phyloP scores from a whole-genome alignment of 345 rosid species.

The Noccaea bulbosa region DNA sequence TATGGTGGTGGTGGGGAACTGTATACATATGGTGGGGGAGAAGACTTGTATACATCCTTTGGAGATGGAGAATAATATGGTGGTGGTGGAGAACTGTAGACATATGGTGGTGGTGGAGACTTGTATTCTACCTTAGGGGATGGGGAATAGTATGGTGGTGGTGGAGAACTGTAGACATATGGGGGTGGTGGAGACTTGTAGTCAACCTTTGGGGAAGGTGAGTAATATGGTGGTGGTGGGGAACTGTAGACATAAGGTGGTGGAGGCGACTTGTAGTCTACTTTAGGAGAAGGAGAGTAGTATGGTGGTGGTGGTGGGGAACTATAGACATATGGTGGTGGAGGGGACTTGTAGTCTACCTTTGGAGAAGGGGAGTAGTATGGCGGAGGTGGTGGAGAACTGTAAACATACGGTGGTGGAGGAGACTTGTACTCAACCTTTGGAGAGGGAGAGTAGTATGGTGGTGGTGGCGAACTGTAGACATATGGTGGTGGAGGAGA shows the following conservation, averaged over 20 bases:
- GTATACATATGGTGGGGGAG: too few relatives aligned
- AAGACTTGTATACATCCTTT: too few relatives aligned
- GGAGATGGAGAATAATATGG: too few relatives aligned
- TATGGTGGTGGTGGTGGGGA: constrained; percentile 33
- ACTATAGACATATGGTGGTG: constrained; percentile 23
- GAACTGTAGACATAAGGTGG: constrained; percentile 24
- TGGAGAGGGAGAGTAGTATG: constrained; percentile 19
- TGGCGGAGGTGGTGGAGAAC: constrained; percentile 20
- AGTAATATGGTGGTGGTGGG: constrained; percentile 33
- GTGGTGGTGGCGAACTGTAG: constrained; percentile 28
- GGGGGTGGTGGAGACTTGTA: constrained; percentile 36
- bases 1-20: too few relatives aligned
- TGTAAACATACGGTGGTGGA: constrained; percentile 27
- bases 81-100: too few relatives aligned
- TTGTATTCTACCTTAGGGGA: too few relatives aligned
- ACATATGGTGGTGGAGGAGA: constrained; percentile 33
- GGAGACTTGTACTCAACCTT: constrained; percentile 1
- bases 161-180: constrained; percentile 18
- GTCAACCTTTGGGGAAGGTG: neutral
- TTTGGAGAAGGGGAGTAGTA: constrained; percentile 14
- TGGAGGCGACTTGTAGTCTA: constrained; percentile 14
- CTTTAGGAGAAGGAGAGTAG: constrained; percentile 16
- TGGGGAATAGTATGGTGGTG: neutral
- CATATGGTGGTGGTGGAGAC: too few relatives aligned
- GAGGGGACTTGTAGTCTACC: constrained; percentile 13